Base-by-base conservation (phyloP, 345 rosid species). In the Eucalyptus caleyi region DNA sequence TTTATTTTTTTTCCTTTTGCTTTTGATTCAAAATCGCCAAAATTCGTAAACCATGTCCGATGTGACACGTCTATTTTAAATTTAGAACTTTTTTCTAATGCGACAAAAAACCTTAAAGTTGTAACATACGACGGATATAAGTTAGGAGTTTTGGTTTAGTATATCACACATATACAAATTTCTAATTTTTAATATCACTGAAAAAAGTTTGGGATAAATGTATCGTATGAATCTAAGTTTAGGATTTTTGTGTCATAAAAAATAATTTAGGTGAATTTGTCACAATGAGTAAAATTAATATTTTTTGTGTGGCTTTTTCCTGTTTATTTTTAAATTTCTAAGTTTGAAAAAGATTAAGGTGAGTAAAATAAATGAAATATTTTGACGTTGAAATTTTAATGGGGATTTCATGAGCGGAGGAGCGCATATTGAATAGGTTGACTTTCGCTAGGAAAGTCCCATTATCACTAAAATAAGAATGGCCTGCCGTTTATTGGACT, bases 151-250 rank as follows among this genome's bases (percentile, higher is more conserved):
- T 53, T 53, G 5, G 11, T 53, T 8, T 8, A 53, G 24, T 53
- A 7, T 19, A 8, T 53, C 24, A 19, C 24, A 0, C 11, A 2
- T 21, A 53, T 53, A 3, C 4, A 53, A 8, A 53, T 53, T 53
- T 53, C 4, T 9, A 53, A 53, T 53, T 21, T 21, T 21, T 53
- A 4, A 53, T 8, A 4, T 53, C 10, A 19, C 9, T 8, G 2
- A 7, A 53, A 18, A 51, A 18, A 1, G 4, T 3, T 19, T 19
- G 1, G 2, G 59, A 53, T 53, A 53, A 8, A 53, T 0, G 0
- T 53, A 53, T 53, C 0, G 1, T 8, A 53, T 53, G 26, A 1
- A 21, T 21, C 21, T 8, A 4, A 4, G 0, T 53, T 2, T 53
- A 53, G 5, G 26, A 0, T 8, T 2, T 53, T 21, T 21, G 26